Percentiles rank a stretch among this genome's conserved stretches.
Conservation (phyloP, 257 asterid species). For the Nicotiana tabacum region DNA sequence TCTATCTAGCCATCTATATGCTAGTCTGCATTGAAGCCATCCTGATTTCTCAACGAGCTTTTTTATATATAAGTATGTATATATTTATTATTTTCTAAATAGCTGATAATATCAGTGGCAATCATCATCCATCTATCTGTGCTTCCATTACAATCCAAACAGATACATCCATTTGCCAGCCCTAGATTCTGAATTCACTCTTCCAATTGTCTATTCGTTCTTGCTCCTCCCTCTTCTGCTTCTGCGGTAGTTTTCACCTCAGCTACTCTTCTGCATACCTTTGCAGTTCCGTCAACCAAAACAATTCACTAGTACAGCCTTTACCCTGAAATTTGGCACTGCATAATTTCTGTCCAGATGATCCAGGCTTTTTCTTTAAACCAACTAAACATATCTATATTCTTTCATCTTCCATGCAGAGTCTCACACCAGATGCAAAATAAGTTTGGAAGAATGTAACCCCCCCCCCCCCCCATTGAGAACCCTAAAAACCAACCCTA, state of each 20-base stretch:
- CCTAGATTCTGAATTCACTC: not conserved
- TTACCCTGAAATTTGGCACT: not conserved
- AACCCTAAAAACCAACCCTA: not conserved
- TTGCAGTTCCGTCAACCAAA: not conserved
- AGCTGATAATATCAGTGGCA: not conserved
- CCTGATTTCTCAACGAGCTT: not conserved
- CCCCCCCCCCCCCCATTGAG: too few species aligned
- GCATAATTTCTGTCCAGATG: not conserved
- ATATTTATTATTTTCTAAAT: not conserved
- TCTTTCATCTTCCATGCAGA: too few species aligned
- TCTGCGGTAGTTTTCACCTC: not conserved
- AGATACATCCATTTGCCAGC: not conserved
- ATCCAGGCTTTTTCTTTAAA: too few species aligned
- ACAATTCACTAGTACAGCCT: not conserved
- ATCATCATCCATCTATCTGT: not conserved
- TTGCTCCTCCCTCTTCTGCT: not conserved
- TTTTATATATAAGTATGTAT: too few species aligned
- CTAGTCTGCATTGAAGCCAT: not conserved
- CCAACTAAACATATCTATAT: too few species aligned
- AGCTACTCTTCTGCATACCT: not conserved
- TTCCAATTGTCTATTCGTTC: not conserved
- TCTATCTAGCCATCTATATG: not conserved
- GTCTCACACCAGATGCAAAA: too few species aligned
- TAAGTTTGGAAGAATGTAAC: too few species aligned
- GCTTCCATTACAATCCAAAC: not conserved